These are phyloP conservation scores for Coemansia erecta DNA, from an alignment of 192 early-diverging fungal genomes.

Conservation along the genomic window DNA sequence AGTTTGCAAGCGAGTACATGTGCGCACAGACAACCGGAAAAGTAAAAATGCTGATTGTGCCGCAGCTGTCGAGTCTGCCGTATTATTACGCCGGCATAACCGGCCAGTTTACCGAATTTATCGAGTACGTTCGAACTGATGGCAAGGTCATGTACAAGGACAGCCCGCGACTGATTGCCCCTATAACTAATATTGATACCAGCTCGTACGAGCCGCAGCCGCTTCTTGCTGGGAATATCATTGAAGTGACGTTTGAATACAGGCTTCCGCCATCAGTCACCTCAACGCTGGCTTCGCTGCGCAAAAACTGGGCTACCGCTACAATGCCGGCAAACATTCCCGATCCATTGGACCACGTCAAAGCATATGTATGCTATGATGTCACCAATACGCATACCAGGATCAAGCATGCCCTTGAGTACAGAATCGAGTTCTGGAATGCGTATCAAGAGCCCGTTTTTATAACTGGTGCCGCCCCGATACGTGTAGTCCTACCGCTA, in stretches of 20 bases:
- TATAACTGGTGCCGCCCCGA: not conserved
- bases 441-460: not conserved
- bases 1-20: too few species aligned
- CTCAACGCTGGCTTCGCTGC: not conserved
- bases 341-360: not conserved
- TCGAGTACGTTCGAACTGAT: conserved; percentile 6
- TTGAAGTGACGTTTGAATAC: not conserved
- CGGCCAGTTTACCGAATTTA: not conserved
- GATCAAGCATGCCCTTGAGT: not conserved
- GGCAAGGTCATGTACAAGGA: conserved; percentile 7
- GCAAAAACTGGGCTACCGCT: not conserved
- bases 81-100: not conserved
- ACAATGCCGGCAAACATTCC: not conserved
- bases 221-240: not conserved
- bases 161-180: not conserved
- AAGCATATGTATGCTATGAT: not conserved
- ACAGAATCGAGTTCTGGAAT: conserved; percentile 4
- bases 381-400: not conserved
- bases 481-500: not conserved
- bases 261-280: not conserved
- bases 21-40: too few species aligned
- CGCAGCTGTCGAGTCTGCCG: not conserved
- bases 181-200: not conserved
- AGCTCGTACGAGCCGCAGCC: not conserved
- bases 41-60: too few species aligned